These are phyloP conservation scores for Clohesyomyces aquaticus DNA, from an alignment of 495 filamentous ascomycete species.

Conservation along the genomic window DNA sequence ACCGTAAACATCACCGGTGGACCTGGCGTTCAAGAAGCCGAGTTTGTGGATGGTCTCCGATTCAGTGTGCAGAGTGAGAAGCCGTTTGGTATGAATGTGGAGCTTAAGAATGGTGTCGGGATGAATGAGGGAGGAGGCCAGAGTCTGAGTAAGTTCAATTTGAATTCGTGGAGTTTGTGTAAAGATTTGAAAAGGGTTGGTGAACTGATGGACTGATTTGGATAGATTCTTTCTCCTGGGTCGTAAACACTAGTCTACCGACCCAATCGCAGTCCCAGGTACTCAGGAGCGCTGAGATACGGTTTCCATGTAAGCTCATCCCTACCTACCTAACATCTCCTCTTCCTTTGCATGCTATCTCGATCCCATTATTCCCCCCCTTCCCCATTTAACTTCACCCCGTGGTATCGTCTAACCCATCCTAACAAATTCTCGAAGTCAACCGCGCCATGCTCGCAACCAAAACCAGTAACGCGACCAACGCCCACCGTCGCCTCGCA, in stretches of 20 bases:
- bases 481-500: not conserved
- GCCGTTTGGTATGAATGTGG: constrained; percentile 6
- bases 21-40: constrained; percentile 14
- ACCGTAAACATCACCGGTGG: constrained; percentile 12
- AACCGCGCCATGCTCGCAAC: not conserved
- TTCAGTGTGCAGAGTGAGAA: not conserved
- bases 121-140: not conserved
- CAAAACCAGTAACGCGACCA: not conserved
- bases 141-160: not conserved
- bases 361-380: no score
- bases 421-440: no score
- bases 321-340: no score
- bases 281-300: not conserved
- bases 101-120: not conserved
- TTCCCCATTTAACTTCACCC: not conserved
- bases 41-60: constrained; percentile 13
- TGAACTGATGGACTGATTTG: not conserved
- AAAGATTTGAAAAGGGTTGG: no score
- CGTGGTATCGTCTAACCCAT: not conserved
- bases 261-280: not conserved
- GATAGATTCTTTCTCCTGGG: not conserved
- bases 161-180: no score
- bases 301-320: not conserved
- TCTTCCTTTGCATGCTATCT: no score
- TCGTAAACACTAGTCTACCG: not conserved